These are phyloP conservation scores for Ophiostoma piceae DNA, from an alignment of 2,329 filamentous ascomycete genomes.

Conservation along the genomic window DNA sequence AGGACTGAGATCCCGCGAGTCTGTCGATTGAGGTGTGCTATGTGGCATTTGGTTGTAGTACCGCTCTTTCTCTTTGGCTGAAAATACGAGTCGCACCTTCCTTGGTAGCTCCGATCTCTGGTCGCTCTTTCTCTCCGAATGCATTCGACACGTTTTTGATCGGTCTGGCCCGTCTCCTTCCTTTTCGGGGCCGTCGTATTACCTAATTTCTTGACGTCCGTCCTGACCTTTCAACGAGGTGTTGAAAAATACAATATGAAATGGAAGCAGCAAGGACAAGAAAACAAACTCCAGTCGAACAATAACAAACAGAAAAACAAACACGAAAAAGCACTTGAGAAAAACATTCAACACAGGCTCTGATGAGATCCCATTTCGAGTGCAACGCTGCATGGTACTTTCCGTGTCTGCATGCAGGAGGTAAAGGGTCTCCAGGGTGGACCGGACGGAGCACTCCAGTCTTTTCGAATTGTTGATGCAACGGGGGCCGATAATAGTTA, in stretches of 20 bases:
- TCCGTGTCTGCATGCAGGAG: slow-evolving; percentile 3
- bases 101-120: not conserved
- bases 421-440: slow-evolving; percentile 3
- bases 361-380: not conserved
- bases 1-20: not conserved
- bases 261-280: not conserved
- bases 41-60: not conserved
- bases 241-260: not conserved
- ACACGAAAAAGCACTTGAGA: not conserved
- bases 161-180: not conserved
- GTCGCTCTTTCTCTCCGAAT: not conserved
- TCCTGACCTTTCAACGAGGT: not conserved
- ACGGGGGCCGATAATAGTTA: not conserved
- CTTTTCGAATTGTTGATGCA: not conserved
- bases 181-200: not conserved
- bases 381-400: slow-evolving; percentile 10
- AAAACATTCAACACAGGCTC: not conserved
- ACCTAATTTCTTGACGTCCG: not conserved
- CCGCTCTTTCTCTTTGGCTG: not conserved
- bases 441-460: not conserved
- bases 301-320: not conserved
- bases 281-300: not conserved
- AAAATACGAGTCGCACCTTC: not conserved
- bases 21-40: not conserved
- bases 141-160: not conserved